phyloP scores from a whole-genome alignment of 495 filamentous ascomycete genomes.

The Neurospora tetraspora region DNA sequence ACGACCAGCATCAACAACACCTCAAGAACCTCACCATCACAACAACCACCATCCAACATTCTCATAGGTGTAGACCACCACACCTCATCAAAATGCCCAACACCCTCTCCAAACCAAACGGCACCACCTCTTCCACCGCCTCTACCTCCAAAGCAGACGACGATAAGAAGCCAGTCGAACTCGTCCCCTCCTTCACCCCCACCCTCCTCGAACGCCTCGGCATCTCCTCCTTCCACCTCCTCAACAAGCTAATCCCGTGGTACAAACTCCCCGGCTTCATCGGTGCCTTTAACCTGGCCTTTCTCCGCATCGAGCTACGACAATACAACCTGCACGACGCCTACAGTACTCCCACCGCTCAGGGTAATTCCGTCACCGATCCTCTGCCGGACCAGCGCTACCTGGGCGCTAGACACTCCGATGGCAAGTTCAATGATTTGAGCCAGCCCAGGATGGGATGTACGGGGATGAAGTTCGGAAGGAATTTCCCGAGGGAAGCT shows the following conservation, averaged over 20 bases:
- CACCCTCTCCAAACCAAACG: neutral
- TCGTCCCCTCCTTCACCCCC: constrained; percentile 8
- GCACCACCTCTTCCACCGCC: neutral
- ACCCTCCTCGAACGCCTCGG: constrained; percentile 13
- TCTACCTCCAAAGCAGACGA: neutral
- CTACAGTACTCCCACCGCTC: constrained; percentile 20
- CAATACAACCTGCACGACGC: constrained; percentile 31
- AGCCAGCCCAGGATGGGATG: constrained; percentile 33
- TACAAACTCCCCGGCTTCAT: constrained; percentile 28
- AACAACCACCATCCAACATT: neutral
- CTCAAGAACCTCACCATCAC: neutral
- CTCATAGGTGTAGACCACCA: neutral
- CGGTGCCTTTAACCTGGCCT: constrained; percentile 27
- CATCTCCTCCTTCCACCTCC: constrained; percentile 21
- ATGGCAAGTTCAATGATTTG: constrained; percentile 32
- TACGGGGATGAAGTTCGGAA: constrained; percentile 31
- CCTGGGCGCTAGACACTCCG: constrained; percentile 25
- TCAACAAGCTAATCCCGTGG: constrained; percentile 30
- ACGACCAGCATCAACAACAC: neutral
- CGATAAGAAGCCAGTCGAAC: neutral
- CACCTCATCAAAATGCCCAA: neutral
- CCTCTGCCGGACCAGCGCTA: constrained; percentile 19
- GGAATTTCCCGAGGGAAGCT: constrained; percentile 26
- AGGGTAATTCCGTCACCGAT: constrained; percentile 16
- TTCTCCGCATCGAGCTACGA: constrained; percentile 30